Evolutionary conservation across 345 rosid species (phyloP), one percentile per base, ranked within the genome.

Genomic region (Fremontodendron californicum): DNA sequence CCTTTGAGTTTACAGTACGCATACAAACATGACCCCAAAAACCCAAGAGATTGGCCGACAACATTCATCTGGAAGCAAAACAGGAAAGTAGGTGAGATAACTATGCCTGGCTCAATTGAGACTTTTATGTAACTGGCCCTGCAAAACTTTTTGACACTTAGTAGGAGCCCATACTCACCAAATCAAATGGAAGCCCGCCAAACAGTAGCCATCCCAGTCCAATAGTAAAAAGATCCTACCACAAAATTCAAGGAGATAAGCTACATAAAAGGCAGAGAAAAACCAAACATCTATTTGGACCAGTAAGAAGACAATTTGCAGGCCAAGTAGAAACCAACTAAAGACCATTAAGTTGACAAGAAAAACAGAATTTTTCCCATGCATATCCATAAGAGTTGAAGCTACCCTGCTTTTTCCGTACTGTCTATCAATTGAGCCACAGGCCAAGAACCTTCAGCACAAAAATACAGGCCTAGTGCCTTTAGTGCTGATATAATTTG

Each of bases 191-290:
- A 33, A 65, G 67, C 33, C 94, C 97, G 0, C 91, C 96, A 81
- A 92, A 92, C 64, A 92, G 74, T 60, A 82, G 19, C 97, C 97
- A 92, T 43, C 97, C 97, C 25, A 92, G 74, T 79, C 75, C 85
- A 66, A 92, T 86, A 8, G 97, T 92, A 65, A 91, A 86, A 71
- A 92, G 84, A 79, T 92, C 96, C 97, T 91, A 75, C 58, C 73
- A 77, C 45, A 74, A n/a, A 29, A 21, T 37, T 21, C 8, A n/a
- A n/a, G n/a, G n/a, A n/a, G n/a, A 52, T 52, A 55, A 71, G 42
- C 10, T 42, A 7, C 21, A 43, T 12, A 58, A 39, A 35, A 42
- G 49, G 2, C 71, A n/a, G n/a, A 42, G 21, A 40, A 66, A 35
- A 18, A 40, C 31, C n/a, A n/a, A n/a, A n/a, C 16, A 37, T 66